Evolutionary conservation across 1,139 yeast species (phyloP), one percentile per base, ranked within the genome.

Genomic region (Suhomyces wounanorum): DNA sequence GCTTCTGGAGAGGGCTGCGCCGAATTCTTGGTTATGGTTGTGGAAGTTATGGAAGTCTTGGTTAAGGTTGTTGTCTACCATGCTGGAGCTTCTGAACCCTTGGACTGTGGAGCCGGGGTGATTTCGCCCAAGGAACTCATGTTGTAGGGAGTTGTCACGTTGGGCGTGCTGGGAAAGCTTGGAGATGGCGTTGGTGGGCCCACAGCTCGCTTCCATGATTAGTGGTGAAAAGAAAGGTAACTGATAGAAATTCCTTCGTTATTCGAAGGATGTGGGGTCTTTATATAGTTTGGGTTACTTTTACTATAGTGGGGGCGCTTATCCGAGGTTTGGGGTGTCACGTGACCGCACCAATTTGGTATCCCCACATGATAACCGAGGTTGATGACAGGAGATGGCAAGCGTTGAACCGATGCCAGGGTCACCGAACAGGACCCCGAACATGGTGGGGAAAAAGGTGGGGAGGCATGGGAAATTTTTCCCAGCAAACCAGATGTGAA

Each of bases 1-100:
- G 44, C 55, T 62, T 33, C 53, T 55, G 60, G 61, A 58, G 47
- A 68, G 65, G 38, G 57, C 50, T 38, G 45, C 55, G 14, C 66
- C 68, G 55, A 67, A 64, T 17, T 60, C 62, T 11, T 25, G 42
- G 37, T 47, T 49, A 7, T 55, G 52, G 40, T 47, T 50, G 51
- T 58, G 60, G 50, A 74, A 75, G 56, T 61, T 66, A 31, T 69
- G 66, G 53, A 75, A 75, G 28, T 75, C 77, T 13, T 59, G 60
- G 52, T 75, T 73, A 44, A 76, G 61, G 16, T 61, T 56, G 8
- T 55, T 54, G 53, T 76, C 79, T 3, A 68, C 56, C 2, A 48
- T 49, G 17, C 25, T 47, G 13, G 46, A 45, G 18, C 49, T 45
- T 25, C 51, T 50, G 47, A 57, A 57, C 13, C 44, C 45, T 11